Evolutionary conservation across 129 eudicot genomes (phyloP).

Genomic region (Chrysanthemum makinoi): DNA sequence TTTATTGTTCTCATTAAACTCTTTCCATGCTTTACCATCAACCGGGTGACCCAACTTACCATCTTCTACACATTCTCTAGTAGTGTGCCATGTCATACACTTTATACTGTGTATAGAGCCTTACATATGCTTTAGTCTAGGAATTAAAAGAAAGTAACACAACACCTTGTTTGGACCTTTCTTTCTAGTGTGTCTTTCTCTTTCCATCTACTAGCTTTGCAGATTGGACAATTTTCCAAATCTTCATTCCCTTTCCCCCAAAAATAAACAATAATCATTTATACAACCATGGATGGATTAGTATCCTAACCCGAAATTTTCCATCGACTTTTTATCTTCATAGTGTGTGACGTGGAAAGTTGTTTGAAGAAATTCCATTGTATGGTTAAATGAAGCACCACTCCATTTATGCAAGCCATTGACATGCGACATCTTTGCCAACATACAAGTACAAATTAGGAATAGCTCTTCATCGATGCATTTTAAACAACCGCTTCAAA

Average conservation of each 20-base stretch:
- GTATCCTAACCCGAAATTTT: background rate
- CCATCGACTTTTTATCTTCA: background rate
- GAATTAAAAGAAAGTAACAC: conserved; percentile 29
- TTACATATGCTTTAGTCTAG: conserved; percentile 23
- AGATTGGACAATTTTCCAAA: background rate
- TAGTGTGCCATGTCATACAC: conserved; percentile 24
- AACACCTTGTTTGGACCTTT: background rate
- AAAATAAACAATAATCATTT: background rate
- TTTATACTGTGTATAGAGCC: background rate
- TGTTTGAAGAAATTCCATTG: background rate
- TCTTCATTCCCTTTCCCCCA: background rate
- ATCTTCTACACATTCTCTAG: background rate
- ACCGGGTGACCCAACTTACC: background rate
- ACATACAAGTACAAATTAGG: background rate
- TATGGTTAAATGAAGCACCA: background rate
- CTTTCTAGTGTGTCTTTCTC: background rate
- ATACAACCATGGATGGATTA: background rate
- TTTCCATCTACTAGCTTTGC: background rate
- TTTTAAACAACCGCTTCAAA: no score
- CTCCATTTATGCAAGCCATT: background rate
- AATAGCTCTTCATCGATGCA: no score
- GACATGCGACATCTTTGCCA: background rate
- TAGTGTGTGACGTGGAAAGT: background rate
- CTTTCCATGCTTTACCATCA: background rate
- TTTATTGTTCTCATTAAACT: background rate